phyloP scores from a whole-genome alignment of 2,329 filamentous ascomycete genomes.

The Trichoderma koningii region DNA sequence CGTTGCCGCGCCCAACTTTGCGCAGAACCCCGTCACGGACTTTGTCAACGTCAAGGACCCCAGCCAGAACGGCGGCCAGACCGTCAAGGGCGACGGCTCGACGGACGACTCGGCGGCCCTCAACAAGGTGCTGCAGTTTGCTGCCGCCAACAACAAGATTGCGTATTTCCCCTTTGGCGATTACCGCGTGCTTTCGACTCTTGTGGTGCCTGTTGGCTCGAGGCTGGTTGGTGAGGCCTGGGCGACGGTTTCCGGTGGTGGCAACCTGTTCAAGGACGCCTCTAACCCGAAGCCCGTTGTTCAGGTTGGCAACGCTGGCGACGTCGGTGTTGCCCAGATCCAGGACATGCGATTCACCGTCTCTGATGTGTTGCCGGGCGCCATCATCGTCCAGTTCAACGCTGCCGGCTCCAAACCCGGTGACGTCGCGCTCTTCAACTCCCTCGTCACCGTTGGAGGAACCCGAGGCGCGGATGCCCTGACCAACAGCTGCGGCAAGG shows the following conservation, averaged over 20 bases:
- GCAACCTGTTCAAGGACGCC: conserved; percentile 47
- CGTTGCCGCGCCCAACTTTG: conserved; percentile 45
- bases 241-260: conserved; percentile 51
- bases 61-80: conserved; percentile 35
- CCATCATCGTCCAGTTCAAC: conserved; percentile 52
- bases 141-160: conserved; percentile 38
- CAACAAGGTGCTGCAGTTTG: conserved; percentile 43
- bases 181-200: conserved; percentile 35
- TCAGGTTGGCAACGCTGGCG: conserved; percentile 52
- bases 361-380: conserved; percentile 46
- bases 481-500: conserved; percentile 42
- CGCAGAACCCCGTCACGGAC: conserved; percentile 36
- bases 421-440: conserved; percentile 55
- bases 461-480: conserved; percentile 42
- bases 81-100: conserved; percentile 43
- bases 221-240: conserved; percentile 59
- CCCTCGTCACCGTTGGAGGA: conserved; percentile 50
- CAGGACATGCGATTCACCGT: conserved; percentile 56
- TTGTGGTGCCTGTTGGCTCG: conserved; percentile 43
- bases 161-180: conserved; percentile 37
- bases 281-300: conserved; percentile 51
- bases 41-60: conserved; percentile 45
- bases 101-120: conserved; percentile 43
- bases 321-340: conserved; percentile 53
- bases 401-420: conserved; percentile 48